These are phyloP conservation scores for Quercus agrifolia DNA, from an alignment of 306 rosid genomes.

Conservation along the genomic window DNA sequence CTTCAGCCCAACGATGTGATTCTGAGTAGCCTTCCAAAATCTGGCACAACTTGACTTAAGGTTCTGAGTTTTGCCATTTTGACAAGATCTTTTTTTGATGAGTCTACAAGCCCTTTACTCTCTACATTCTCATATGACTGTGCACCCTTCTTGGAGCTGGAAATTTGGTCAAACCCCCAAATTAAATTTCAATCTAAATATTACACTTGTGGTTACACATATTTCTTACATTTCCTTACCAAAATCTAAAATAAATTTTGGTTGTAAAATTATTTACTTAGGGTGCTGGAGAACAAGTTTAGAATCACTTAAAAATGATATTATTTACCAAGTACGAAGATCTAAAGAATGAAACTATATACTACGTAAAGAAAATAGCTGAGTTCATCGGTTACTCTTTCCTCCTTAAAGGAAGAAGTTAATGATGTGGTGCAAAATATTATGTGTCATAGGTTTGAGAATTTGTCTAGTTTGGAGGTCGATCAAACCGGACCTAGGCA, in stretches of 20 bases:
- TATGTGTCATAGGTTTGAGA: conserved; percentile 6
- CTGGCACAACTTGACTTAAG: not conserved
- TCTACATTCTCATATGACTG: not conserved
- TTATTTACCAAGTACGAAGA: conserved; percentile 10
- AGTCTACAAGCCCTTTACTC: not conserved
- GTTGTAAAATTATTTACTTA: not conserved
- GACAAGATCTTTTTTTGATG: not conserved
- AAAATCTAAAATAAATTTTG: not conserved
- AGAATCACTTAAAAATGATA: conserved; percentile 6
- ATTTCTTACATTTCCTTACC: not conserved
- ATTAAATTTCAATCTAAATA: too few species aligned
- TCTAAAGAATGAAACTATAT: not conserved
- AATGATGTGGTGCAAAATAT: not conserved
- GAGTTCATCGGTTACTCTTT: conserved; percentile 8
- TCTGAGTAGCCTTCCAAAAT: too few species aligned
- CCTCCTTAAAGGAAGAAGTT: conserved; percentile 15
- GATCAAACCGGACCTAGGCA: not conserved
- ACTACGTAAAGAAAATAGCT: not conserved
- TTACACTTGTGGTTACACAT: not conserved
- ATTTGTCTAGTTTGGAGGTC: conserved; percentile 9
- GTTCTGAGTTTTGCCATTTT: not conserved
- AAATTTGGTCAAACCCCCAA: too few species aligned
- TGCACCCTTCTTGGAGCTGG: not conserved
- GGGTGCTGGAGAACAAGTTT: conserved; percentile 22
- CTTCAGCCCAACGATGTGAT: not conserved